A percentile compares a stretch with the other conserved stretches of the same genome.
These are phyloP conservation scores for Microcyclospora tardicrescens DNA, from an alignment of 2,329 filamentous ascomycete genomes.

Conservation along the genomic window DNA sequence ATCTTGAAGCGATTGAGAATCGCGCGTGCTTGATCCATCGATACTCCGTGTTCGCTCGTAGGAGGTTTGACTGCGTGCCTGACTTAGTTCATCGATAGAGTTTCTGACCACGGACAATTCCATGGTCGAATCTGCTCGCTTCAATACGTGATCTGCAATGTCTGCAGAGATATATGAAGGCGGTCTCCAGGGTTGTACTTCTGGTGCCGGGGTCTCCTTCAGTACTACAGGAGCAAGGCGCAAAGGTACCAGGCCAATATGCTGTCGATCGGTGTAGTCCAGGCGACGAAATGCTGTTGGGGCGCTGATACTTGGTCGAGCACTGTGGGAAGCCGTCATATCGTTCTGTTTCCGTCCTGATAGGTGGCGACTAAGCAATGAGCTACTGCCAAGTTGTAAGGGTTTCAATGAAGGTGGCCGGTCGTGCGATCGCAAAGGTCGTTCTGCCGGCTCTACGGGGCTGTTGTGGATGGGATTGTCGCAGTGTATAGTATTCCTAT, in stretches of 20 bases:
- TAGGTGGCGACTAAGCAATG: constrained; percentile 9
- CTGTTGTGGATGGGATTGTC: constrained; percentile 1
- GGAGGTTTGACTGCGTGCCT: too few species aligned
- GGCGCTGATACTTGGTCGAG: constrained; percentile 14
- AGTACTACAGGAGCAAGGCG: constrained; percentile 16
- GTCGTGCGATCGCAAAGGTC: constrained; percentile 5
- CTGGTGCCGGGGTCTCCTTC: constrained; percentile 12
- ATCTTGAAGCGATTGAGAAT: too few species aligned
- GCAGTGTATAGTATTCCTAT: not conserved
- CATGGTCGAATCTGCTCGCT: too few species aligned
- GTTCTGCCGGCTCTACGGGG: not conserved
- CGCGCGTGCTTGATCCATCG: too few species aligned
- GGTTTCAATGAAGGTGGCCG: constrained; percentile 13
- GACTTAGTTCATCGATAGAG: too few species aligned
- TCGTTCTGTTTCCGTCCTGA: constrained; percentile 1
- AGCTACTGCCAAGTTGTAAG: constrained; percentile 11
- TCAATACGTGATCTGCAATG: not conserved
- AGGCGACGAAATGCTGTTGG: constrained; percentile 15
- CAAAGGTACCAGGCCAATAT: constrained; percentile 16
- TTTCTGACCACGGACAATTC: too few species aligned
- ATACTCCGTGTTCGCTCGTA: too few species aligned
- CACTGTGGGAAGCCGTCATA: constrained; percentile 6
- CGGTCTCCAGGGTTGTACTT: constrained; percentile 1
- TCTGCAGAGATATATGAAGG: not conserved
- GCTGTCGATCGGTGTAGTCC: constrained; percentile 18